Conservation (phyloP, 2,329 filamentous ascomycete species). For the Colletotrichum salicis region DNA sequence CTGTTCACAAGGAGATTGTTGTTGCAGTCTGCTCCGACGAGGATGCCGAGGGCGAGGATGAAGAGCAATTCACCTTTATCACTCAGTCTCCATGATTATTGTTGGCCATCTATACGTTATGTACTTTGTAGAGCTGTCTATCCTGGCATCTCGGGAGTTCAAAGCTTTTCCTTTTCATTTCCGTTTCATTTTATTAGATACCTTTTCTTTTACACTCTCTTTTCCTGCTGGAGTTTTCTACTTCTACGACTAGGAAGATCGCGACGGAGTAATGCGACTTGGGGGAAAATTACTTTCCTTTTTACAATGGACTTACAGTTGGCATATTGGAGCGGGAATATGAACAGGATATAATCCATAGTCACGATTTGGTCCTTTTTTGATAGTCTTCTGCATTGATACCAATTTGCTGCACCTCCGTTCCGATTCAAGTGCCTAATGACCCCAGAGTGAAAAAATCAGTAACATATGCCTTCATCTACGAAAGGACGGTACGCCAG, state of each 20-base stretch:
- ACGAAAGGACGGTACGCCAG: background rate
- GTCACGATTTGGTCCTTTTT: background rate
- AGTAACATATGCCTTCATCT: background rate
- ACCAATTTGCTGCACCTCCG: background rate
- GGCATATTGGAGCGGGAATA: background rate
- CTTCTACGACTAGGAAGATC: background rate
- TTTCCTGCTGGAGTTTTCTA: background rate
- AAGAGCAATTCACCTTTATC: background rate
- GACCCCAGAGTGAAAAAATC: background rate
- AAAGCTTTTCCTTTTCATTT: background rate
- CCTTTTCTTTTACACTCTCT: background rate
- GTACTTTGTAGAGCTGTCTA: background rate
- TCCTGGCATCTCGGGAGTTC: background rate
- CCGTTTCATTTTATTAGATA: background rate
- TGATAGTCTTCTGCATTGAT: background rate
- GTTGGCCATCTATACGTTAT: background rate
- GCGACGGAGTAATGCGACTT: background rate
- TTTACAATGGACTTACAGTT: background rate
- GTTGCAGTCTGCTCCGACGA: slow-evolving; percentile 21
- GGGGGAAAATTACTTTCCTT: background rate
- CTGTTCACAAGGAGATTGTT: slow-evolving; percentile 20
- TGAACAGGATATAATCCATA: background rate
- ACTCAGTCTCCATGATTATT: background rate
- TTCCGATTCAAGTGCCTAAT: background rate
- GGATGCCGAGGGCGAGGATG: slow-evolving; percentile 37